Conservation (phyloP, 768 basidiomycete genomes). For the Imleria badia region DNA sequence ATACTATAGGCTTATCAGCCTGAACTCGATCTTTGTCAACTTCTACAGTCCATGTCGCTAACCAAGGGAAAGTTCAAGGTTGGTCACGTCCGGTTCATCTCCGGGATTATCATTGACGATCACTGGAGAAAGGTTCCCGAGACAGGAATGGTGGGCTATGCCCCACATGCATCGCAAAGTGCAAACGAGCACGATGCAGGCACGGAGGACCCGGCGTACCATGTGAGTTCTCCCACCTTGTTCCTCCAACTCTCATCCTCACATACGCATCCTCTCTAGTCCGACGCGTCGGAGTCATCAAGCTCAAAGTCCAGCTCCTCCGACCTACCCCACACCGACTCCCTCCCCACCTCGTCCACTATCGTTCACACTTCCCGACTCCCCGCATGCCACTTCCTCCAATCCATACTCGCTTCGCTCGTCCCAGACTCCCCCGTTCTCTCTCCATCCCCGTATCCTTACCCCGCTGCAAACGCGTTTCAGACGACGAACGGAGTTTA, state of each 20-base stretch:
- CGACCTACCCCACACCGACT: constrained; percentile 21
- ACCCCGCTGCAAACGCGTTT: constrained; percentile 31
- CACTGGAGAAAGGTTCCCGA: constrained; percentile 36
- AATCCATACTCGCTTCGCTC: constrained; percentile 56
- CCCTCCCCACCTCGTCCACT: constrained; percentile 17
- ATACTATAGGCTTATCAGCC: constrained; percentile 24
- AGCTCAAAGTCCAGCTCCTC: constrained; percentile 42
- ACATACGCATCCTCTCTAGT: constrained; percentile 28
- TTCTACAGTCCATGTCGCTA: constrained; percentile 52
- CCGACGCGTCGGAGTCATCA: constrained; percentile 47
- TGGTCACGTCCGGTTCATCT: constrained; percentile 1
- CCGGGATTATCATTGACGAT: constrained; percentile 14
- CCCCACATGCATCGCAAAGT: constrained; percentile 32
- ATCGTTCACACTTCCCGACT: constrained; percentile 10
- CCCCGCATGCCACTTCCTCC: constrained; percentile 63
- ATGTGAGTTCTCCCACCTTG: constrained; percentile 30
- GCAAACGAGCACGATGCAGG: constrained; percentile 40
- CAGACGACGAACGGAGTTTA: constrained; percentile 71
- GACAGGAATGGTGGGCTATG: constrained; percentile 16
- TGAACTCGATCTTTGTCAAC: constrained; percentile 50
- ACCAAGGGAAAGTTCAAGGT: constrained; percentile 37
- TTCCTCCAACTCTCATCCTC: background rate
- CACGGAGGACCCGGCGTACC: constrained; percentile 47
- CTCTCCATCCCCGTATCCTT: constrained; percentile 33
- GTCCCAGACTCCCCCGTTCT: constrained; percentile 39